Percentiles rank a stretch among this genome's conserved stretches.
Conservation (phyloP, 305 asterid genomes). For the Salvia sclarea region DNA sequence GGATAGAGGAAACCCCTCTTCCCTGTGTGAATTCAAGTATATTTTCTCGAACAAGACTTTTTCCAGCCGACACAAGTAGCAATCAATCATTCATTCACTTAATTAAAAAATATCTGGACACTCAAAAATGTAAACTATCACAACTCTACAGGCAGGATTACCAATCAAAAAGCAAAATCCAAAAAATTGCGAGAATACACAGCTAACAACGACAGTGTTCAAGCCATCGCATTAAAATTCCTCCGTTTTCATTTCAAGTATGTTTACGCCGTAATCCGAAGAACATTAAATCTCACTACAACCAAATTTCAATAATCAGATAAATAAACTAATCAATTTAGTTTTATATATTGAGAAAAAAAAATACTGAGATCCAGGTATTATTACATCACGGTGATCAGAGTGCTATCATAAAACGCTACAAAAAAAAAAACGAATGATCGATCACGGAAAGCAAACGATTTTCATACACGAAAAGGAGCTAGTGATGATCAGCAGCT, state of each 20-base stretch:
- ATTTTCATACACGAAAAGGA: neutral
- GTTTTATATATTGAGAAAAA: too few relatives aligned
- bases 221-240: slow-evolving; percentile 11
- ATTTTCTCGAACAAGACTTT: neutral
- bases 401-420: slow-evolving; percentile 15
- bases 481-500: neutral
- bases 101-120: neutral
- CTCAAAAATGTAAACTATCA: neutral
- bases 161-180: neutral
- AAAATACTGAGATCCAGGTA: slow-evolving; percentile 20
- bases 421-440: neutral
- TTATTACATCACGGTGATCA: slow-evolving; percentile 28
- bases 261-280: neutral
- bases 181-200: neutral
- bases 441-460: neutral
- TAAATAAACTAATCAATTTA: neutral
- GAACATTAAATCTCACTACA: neutral
- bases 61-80: neutral
- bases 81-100: neutral
- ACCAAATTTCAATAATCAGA: slow-evolving; percentile 7
- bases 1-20: neutral
- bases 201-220: neutral
- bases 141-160: neutral
- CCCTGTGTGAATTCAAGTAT: neutral
- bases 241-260: slow-evolving; percentile 7